Percentiles rank a stretch among this genome's conserved stretches.
These are phyloP conservation scores for Gaultheria prostrata DNA, from an alignment of 148 eudicot species.

Conservation along the genomic window DNA sequence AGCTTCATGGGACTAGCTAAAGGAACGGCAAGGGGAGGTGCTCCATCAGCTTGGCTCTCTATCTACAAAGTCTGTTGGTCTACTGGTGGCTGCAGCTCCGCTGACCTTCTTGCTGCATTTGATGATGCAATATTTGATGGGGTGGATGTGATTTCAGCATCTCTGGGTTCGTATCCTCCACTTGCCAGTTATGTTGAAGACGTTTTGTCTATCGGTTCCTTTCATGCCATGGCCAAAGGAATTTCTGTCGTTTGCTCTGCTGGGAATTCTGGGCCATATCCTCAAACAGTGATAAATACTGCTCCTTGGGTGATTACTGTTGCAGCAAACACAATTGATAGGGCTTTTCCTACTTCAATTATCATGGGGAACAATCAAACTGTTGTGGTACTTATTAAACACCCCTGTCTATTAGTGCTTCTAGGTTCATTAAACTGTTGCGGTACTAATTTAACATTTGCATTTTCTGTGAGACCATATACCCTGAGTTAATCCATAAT, in stretches of 20 bases:
- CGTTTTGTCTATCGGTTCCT: conserved; percentile 41
- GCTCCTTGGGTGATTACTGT: conserved; percentile 63
- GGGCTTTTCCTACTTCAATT: conserved; percentile 36
- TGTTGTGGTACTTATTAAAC: conserved; percentile 27
- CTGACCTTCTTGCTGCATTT: conserved; percentile 49
- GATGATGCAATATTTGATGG: conserved; percentile 53
- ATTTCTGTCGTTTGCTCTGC: conserved; percentile 45
- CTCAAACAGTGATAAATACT: conserved; percentile 34
- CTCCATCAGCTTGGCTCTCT: conserved; percentile 33
- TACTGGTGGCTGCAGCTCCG: conserved; percentile 41
- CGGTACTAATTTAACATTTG: neutral
- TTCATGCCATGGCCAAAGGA: conserved; percentile 43
- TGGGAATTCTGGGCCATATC: conserved; percentile 48
- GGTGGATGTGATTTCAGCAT: conserved; percentile 49
- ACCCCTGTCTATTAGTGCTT: neutral
- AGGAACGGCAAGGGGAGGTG: conserved; percentile 39
- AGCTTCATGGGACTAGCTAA: conserved; percentile 27
- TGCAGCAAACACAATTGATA: conserved; percentile 53
- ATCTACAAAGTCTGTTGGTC: conserved; percentile 37
- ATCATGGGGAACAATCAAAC: conserved; percentile 42
- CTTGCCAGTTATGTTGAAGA: conserved; percentile 31
- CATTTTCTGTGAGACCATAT: neutral
- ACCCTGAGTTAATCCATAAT: neutral
- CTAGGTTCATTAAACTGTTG: neutral
- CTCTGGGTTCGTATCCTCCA: conserved; percentile 40